Evolutionary conservation across 2,329 filamentous ascomycete genomes (phyloP), one percentile per base, ranked within the genome.

Genomic region (Fusarium succisae): DNA sequence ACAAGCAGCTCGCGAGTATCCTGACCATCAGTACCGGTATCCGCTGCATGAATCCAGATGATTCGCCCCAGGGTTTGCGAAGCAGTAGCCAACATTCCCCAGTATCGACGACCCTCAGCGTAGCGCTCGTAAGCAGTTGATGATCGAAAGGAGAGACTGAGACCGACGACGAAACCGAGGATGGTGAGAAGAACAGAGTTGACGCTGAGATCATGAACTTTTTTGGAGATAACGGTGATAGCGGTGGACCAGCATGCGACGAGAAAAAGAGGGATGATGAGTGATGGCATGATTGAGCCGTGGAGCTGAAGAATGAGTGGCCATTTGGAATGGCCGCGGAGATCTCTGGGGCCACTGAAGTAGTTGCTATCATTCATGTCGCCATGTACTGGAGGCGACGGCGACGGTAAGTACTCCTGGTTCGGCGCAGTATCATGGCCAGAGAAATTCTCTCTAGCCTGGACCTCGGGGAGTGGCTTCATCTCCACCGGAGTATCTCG

Each of bases 31-130:
- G 35, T 85, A 57, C 48, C 89, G 84, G 28, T 87, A 85, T 74
- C 92, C 86, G 79, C 92, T 5, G 89, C 86, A 77, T 97, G 93
- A 26, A 98, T 87, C 95, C 95, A 98, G 80, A 96, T 93, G 11
- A 93, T 87, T 24, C 95, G 91, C 75, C 90, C 93, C 74, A 97
- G 86, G 79, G 91, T 84, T 84, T 94, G 86, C 78, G 87, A 84
- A 77, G 92, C 91, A 79, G 87, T 85, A 54, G 87, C 89, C 73
- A 91, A 83, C 59, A 88, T 84, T 3, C 89, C 85, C 90, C 90
- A 92, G 75, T 87, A 89, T 73, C 89, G 89, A 43, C 91, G 86
- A 28, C 91, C 91, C 66, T 93, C 91, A 28, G 85, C 86, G 79
- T 91, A 91, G 67, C 92, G 89, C 82, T 95, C 93, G 76, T 95